Evolutionary conservation across 306 rosid species (phyloP).

Genomic region (Citrullus colocynthis): DNA sequence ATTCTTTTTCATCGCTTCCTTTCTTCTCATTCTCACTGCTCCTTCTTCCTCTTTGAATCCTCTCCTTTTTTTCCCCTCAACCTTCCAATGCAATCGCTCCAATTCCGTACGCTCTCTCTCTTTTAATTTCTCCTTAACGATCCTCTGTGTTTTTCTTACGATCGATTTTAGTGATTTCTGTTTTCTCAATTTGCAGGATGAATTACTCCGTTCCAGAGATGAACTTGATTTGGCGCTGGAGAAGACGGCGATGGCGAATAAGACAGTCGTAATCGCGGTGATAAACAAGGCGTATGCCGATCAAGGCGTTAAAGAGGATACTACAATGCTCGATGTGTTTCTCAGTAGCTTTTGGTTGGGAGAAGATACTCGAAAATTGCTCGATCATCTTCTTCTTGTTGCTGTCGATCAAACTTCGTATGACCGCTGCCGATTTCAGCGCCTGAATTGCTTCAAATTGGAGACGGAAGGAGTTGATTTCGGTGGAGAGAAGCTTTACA

Average conservation of each 20-base stretch:
- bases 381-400: conserved; percentile 46
- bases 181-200: not conserved
- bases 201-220: conserved; percentile 10
- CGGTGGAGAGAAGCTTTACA: conserved; percentile 45
- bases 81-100: not conserved
- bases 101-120: not conserved
- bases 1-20: not conserved
- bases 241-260: conserved; percentile 48
- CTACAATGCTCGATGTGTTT: conserved; percentile 65
- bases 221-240: conserved; percentile 27
- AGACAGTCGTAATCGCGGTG: conserved; percentile 44
- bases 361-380: conserved; percentile 36
- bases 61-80: not conserved
- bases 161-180: not conserved
- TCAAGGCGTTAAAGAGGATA: conserved; percentile 29
- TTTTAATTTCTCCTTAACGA: too few relatives aligned
- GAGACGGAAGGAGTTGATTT: conserved; percentile 51
- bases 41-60: conserved; percentile 1
- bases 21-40: not conserved
- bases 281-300: conserved; percentile 62
- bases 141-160: too few relatives aligned
- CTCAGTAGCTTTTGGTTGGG: conserved; percentile 63
- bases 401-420: conserved; percentile 58
- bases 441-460: conserved; percentile 43
- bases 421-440: conserved; percentile 41